Base-by-base conservation (phyloP, 2,329 filamentous ascomycete species). In the Fusarium sp. region DNA sequence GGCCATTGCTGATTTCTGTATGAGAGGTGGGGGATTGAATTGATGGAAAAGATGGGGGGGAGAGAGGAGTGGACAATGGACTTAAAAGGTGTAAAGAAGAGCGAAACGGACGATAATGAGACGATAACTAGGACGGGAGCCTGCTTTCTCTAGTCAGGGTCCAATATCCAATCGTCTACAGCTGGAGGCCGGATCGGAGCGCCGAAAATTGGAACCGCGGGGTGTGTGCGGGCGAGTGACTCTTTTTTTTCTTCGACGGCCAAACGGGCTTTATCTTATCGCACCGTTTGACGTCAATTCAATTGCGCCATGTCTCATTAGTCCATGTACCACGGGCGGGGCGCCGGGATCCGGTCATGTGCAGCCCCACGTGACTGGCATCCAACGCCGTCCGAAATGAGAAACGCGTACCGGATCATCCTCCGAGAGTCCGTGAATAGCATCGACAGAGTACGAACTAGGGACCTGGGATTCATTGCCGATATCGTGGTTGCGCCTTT, bases 1-100 rank as follows among this genome's bases (percentile, higher is more conserved):
- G 32, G 71, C 69, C 73, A 75, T 76, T 59, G 56, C 37, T 49
- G 11, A 45, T 41, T 25, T 9, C 14, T 43, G 17, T 19, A 17
- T 27, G 29, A 17, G 49, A 39, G 23, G 41, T 25, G 15, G 10
- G 5, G 13, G 7, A n/a, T 25, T 25, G 13, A 14, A 23, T 27
- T 11, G 33, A 44, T 21, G 19, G 19, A 49, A 32, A n/a, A 10
- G 14, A 42, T 29, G 19, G 15, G 35, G 35, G 19, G 35, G 36
- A 25, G n/a, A 44, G 29, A 37, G 29, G 31, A 25, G 42, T 23
- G 21, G 21, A 39, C 39, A 23, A 23, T 23, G 35, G 44, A 5
- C 14, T 31, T 47, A 53, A 27, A 56, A 33, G 17, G 36, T 25
- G 4, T 19, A 19, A 47, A 36, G 9, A 50, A 27, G 45, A 33